phyloP scores from a whole-genome alignment of 2,329 filamentous ascomycete genomes.

The Dactylonectria estremocensis region DNA sequence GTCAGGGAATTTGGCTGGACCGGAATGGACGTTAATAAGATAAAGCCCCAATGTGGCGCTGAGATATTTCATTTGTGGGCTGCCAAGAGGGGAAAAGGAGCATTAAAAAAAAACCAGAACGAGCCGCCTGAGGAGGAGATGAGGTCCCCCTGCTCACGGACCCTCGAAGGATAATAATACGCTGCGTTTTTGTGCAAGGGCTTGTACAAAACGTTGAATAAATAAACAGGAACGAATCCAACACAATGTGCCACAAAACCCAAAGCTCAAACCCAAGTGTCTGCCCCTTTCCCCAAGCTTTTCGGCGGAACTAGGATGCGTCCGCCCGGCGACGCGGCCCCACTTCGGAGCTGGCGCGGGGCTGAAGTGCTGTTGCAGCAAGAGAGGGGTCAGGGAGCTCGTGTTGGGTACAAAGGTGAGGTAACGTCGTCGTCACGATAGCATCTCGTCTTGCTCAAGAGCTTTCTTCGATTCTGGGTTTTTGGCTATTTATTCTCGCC shows the following conservation, averaged over 20 bases:
- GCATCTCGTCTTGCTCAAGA: background rate
- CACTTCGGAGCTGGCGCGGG: slow-evolving; percentile 18
- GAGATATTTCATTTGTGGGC: slow-evolving; percentile 40
- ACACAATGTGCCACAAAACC: background rate
- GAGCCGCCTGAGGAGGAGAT: slow-evolving; percentile 5
- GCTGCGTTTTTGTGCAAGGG: slow-evolving; percentile 19
- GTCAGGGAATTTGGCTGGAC: background rate
- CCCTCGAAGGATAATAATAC: slow-evolving; percentile 23
- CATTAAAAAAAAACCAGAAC: slow-evolving; percentile 10
- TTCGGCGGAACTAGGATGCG: background rate
- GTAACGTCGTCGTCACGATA: background rate
- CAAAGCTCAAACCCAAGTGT: background rate
- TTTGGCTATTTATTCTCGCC: background rate
- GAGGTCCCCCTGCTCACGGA: background rate
- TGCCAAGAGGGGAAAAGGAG: background rate
- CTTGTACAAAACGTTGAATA: slow-evolving; percentile 19
- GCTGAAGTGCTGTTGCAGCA: background rate
- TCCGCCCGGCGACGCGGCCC: slow-evolving; percentile 13
- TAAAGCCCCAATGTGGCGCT: slow-evolving; percentile 37
- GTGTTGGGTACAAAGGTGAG: background rate
- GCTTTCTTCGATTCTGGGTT: background rate
- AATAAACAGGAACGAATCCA: slow-evolving; percentile 4
- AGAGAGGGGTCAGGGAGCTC: too few species aligned
- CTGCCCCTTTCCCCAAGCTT: background rate
- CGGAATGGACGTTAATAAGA: slow-evolving; percentile 33